Percentiles rank a stretch among this genome's conserved stretches.
Conservation (phyloP, 768 basidiomycete species). For the Leccinellum rugosiceps region DNA sequence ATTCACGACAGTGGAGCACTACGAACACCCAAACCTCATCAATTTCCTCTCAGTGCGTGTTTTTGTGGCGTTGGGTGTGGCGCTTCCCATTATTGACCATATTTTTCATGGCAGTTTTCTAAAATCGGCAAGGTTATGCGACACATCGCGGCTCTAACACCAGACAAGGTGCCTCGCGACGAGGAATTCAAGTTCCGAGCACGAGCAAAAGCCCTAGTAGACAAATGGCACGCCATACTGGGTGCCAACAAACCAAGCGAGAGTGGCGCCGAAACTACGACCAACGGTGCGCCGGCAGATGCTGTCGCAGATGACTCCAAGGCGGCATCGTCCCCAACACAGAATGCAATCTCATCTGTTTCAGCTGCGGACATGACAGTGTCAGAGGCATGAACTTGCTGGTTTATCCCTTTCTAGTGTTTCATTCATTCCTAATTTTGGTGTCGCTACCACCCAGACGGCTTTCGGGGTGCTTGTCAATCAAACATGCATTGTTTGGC, state of each 20-base stretch:
- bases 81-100: conserved; percentile 5
- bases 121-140: conserved; percentile 62
- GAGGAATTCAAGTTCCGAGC: conserved; percentile 52
- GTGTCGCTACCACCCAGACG: conserved; percentile 8
- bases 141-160: conserved; percentile 48
- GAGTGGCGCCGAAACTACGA: conserved; percentile 25
- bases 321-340: conserved; percentile 19
- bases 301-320: conserved; percentile 22
- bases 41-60: conserved; percentile 61
- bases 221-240: conserved; percentile 42
- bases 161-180: conserved; percentile 45
- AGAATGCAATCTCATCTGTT: conserved; percentile 29
- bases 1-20: conserved; percentile 74
- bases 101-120: conserved; percentile 32
- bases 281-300: conserved; percentile 28
- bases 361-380: conserved; percentile 40
- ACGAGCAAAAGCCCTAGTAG: conserved; percentile 46
- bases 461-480: conserved; percentile 11
- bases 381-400: conserved; percentile 35
- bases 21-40: conserved; percentile 69
- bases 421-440: conserved; percentile 15
- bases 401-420: conserved; percentile 7
- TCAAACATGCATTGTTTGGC: conserved; percentile 23
- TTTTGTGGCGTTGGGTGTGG: conserved; percentile 1
- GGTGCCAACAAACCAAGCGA: conserved; percentile 33